Conservation (phyloP, 129 eudicot species). For the Flaveria ramosissima region DNA sequence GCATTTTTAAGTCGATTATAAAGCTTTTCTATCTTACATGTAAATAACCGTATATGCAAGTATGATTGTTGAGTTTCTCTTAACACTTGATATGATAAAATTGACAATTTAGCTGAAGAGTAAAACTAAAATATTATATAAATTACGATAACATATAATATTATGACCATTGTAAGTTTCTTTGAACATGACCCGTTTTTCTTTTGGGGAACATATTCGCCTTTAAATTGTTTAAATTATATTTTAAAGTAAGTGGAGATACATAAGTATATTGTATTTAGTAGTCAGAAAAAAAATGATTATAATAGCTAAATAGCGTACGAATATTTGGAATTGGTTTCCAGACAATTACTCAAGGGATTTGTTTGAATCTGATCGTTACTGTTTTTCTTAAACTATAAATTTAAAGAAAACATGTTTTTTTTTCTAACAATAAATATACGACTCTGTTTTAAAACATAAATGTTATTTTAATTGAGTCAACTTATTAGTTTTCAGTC, state of each 20-base stretch:
- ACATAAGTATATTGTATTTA: neutral
- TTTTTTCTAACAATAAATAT: no score
- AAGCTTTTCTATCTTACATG: no score
- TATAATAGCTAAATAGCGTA: neutral
- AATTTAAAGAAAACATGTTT: no score
- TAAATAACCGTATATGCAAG: no score
- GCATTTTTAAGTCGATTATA: no score
- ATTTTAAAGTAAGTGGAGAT: constrained; percentile 8
- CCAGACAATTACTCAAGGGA: neutral
- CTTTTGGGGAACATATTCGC: neutral
- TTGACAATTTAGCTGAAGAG: neutral
- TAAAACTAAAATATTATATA: neutral
- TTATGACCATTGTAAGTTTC: neutral
- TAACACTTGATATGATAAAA: neutral
- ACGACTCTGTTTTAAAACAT: no score
- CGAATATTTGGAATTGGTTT: neutral
- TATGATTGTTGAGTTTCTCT: neutral
- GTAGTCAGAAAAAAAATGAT: neutral
- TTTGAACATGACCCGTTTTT: neutral
- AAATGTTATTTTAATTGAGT: no score
- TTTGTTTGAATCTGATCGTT: neutral
- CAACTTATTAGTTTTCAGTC: no score
- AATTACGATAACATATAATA: neutral
- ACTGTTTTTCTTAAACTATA: no score
- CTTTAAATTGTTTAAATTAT: neutral